Evolutionary conservation across 225 moss, liverwort and hornwort species (phyloP).

Genomic region (Anthoceros angustus): DNA sequence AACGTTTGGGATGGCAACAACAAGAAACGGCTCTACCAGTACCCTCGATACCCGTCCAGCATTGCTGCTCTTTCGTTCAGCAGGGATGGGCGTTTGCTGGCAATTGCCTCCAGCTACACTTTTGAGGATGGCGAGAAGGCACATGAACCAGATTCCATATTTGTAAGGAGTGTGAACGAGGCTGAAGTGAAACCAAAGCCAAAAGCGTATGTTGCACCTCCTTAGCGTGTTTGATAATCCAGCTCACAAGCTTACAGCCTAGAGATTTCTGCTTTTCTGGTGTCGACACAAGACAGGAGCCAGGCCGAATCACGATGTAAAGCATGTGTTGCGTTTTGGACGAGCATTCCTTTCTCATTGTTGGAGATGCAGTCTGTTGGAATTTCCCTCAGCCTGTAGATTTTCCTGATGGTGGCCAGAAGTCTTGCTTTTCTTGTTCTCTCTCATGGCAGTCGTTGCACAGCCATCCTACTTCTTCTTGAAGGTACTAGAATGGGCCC

Average conservation of each 20-base stretch:
- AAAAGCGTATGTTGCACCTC: conserved; percentile 58
- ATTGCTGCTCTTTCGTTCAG: conserved; percentile 94
- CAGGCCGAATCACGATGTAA: no score
- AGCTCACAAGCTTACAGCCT: not conserved
- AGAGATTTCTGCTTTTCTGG: not conserved
- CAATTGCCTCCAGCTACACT: conserved; percentile 93
- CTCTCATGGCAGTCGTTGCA: no score
- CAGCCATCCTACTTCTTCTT: no score
- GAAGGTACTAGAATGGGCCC: no score
- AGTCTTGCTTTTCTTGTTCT: no score
- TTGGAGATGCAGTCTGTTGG: no score
- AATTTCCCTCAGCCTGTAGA: no score
- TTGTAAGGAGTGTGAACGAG: conserved; percentile 88
- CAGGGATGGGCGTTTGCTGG: conserved; percentile 93
- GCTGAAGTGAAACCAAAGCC: conserved; percentile 96
- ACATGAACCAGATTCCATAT: conserved; percentile 87
- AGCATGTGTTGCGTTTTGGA: no score
- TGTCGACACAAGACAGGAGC: no score
- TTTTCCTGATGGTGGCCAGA: no score
- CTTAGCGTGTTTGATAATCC: conserved; percentile 16
- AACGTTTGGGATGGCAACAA: conserved; percentile 99
- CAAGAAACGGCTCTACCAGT: conserved; percentile 96
- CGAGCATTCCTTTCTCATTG: no score
- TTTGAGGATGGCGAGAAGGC: conserved; percentile 92
- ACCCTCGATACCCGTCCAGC: conserved; percentile 80